Evolutionary conservation across 2,329 filamentous ascomycete genomes (phyloP), one percentile per base, ranked within the genome.

Genomic region (Cladobotryum mycophilum): DNA sequence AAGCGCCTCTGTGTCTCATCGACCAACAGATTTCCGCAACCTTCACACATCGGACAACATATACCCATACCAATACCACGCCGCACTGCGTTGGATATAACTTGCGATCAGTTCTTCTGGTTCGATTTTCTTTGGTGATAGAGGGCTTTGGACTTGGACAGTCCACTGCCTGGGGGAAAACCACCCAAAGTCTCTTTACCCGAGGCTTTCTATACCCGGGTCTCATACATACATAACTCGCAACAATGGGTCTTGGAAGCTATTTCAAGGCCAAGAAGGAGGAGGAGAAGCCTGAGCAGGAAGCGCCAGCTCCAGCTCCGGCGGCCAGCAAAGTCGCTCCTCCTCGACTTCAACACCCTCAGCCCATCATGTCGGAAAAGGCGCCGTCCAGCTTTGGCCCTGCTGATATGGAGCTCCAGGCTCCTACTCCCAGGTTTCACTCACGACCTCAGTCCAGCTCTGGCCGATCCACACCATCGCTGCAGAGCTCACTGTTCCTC

Each of bases 221-320:
- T 40, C 15, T 22, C 25, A 30, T 14, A 30, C 25, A 30, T 14
- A 30, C 25, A 30, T 30, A 30, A 30, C 6, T 6, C 25, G 25
- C 25, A 30, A 67, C 51, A 41, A 86, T 86, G 83, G 82, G 81
- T 53, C 61, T 86, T 54, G 74, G 72, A 45, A 78, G 67, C 62
- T 86, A 85, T 60, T 84, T 86, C 73, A 83, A 80, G 69, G 70
- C 76, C 41, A 71, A 55, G 18, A 54, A 54, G 14, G 48, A 53
- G 30, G 45, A 51, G 48, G 44, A 43, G 17, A 53, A 46, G 48
- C 42, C 51, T 14, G 53, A 57, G 42, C 41, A 54, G 42, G 37
- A 17, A 3, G 38, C n/a, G 20, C 36, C 36, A 17, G 36, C 38
- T 14, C 17, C 38, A 41, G 38, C 37, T 9, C 33, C 55, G 30